Conservation (phyloP, 2,329 filamentous ascomycete species). For the Chaetomiaceae sp. region DNA sequence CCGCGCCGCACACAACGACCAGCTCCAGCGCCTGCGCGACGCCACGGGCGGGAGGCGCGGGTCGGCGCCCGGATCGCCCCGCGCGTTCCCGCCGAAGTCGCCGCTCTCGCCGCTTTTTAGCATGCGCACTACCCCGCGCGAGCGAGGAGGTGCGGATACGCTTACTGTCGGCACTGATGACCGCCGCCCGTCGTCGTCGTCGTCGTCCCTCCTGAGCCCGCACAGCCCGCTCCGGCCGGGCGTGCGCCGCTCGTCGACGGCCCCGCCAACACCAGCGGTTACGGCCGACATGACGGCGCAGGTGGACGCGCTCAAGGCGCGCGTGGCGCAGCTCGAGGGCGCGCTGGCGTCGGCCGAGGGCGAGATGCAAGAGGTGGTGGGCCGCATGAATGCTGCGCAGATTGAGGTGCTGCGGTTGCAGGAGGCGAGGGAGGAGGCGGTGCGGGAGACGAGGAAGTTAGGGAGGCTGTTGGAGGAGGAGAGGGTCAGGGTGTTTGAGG, state of each 20-base stretch:
- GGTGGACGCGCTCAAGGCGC: conserved; percentile 67
- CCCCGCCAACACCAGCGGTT: conserved; percentile 7
- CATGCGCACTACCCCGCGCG: conserved; percentile 28
- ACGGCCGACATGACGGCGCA: conserved; percentile 48
- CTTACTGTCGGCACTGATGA: too few species aligned
- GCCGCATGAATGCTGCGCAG: conserved; percentile 75
- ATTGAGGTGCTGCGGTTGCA: conserved; percentile 77
- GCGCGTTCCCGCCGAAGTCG: conserved; percentile 50
- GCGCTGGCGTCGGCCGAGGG: conserved; percentile 68
- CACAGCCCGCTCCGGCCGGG: conserved; percentile 17
- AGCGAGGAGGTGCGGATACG: too few species aligned
- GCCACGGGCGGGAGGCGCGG: conserved; percentile 35
- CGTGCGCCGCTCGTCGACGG: conserved; percentile 37
- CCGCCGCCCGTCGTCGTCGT: conserved; percentile 30
- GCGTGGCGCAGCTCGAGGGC: conserved; percentile 78
- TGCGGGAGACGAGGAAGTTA: conserved; percentile 63
- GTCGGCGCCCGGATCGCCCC: conserved; percentile 33
- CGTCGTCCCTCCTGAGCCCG: conserved; percentile 45
- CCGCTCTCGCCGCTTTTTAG: conserved; percentile 58
- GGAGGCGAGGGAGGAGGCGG: conserved; percentile 66
- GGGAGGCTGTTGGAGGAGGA: conserved; percentile 62
- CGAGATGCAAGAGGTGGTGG: conserved; percentile 79
- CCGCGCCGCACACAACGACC: conserved; percentile 68
- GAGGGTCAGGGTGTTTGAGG: conserved; percentile 48
- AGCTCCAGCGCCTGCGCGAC: conserved; percentile 68